A percentile compares a stretch with the other conserved stretches of the same genome.
phyloP scores from a whole-genome alignment of 139 green algal genomes.

The Auxenochlorella protothecoides region DNA sequence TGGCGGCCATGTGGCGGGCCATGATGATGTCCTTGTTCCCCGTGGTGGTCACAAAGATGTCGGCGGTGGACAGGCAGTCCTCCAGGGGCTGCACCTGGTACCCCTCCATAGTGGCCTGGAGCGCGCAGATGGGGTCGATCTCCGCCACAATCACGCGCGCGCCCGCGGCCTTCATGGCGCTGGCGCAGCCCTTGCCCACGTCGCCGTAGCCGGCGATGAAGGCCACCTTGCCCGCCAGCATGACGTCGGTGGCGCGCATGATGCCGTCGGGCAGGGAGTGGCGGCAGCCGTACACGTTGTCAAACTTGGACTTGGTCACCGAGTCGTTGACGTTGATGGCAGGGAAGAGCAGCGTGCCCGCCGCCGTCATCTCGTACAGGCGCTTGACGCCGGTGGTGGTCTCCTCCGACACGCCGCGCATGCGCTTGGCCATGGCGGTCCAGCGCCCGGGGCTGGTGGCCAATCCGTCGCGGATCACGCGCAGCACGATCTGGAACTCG shows the following conservation, averaged over 20 bases:
- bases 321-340: constrained; percentile 99
- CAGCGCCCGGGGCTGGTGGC: constrained; percentile 46
- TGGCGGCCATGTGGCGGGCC: constrained; percentile 91
- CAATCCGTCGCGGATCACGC: constrained; percentile 79
- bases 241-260: constrained; percentile 98
- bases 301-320: constrained; percentile 99
- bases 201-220: constrained; percentile 95
- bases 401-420: constrained; percentile 96
- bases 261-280: constrained; percentile 99
- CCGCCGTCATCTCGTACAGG: constrained; percentile 93
- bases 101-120: constrained; percentile 95
- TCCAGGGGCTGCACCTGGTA: constrained; percentile 79
- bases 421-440: constrained; percentile 69
- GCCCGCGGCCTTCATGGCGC: constrained; percentile 93
- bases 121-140: constrained; percentile 99
- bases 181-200: constrained; percentile 96
- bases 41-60: constrained; percentile 99
- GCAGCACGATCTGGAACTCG: constrained; percentile 98
- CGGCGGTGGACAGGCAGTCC: constrained; percentile 65
- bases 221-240: constrained; percentile 68
- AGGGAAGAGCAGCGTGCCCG: constrained; percentile 88
- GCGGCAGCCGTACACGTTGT: constrained; percentile 99
- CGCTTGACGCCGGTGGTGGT: constrained; percentile 99
- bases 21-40: constrained; percentile 84
- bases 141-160: constrained; percentile 81